Evolutionary conservation across 2,329 filamentous ascomycete genomes (phyloP).

Genomic region (Colletotrichum sp.): DNA sequence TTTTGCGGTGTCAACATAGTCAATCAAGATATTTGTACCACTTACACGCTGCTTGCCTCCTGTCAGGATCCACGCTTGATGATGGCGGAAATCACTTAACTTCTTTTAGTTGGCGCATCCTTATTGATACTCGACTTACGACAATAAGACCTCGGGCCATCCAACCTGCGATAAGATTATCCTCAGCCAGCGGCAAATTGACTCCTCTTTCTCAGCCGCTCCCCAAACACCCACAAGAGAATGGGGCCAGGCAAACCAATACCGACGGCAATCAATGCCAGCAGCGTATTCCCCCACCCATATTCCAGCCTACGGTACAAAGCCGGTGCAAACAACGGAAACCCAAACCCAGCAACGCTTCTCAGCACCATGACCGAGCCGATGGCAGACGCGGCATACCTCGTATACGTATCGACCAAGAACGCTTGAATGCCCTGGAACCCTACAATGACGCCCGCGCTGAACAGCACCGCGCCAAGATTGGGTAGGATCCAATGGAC

Average conservation of each 20-base stretch:
- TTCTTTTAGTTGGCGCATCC: neutral
- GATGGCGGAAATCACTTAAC: neutral
- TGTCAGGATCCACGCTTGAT: neutral
- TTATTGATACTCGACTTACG: neutral
- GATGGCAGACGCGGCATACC: conserved; percentile 50
- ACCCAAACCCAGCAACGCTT: conserved; percentile 54
- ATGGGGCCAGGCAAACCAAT: conserved; percentile 46
- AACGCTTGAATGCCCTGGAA: conserved; percentile 53
- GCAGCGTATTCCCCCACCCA: conserved; percentile 45
- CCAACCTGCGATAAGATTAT: neutral
- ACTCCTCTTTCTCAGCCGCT: conserved; percentile 33
- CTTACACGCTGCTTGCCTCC: neutral
- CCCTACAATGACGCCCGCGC: conserved; percentile 42
- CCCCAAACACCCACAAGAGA: conserved; percentile 50
- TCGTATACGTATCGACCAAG: conserved; percentile 52
- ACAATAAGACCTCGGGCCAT: neutral
- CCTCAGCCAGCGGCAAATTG: conserved; percentile 14
- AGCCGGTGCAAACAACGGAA: conserved; percentile 55
- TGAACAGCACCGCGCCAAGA: conserved; percentile 44
- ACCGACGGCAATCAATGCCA: conserved; percentile 47
- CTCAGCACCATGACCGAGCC: conserved; percentile 49
- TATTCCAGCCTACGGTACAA: conserved; percentile 50
- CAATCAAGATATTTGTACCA: conserved; percentile 16
- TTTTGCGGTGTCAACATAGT: conserved; percentile 1
- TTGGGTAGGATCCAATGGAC: conserved; percentile 52